phyloP scores from a whole-genome alignment of 2,329 filamentous ascomycete genomes.

The Trichophyton rubrum region DNA sequence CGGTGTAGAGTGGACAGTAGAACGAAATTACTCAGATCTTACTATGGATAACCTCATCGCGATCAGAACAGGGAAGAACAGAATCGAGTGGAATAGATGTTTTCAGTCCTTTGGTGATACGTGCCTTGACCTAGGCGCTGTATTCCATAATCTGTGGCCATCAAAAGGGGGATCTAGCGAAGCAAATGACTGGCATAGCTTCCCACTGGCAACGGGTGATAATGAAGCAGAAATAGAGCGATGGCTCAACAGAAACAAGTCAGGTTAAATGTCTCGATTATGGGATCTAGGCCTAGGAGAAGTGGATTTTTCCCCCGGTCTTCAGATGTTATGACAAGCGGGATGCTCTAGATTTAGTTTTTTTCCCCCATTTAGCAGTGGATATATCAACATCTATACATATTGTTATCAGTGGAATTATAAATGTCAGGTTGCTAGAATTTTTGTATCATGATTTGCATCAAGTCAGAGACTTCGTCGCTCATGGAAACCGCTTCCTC shows the following conservation, averaged over 20 bases:
- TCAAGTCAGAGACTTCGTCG: too few relatives aligned
- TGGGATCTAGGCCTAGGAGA: too few relatives aligned
- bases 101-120: not conserved
- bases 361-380: too few relatives aligned
- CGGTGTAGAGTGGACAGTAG: not conserved
- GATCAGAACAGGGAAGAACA: not conserved
- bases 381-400: too few relatives aligned
- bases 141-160: not conserved
- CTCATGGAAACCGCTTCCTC: too few relatives aligned
- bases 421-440: too few relatives aligned
- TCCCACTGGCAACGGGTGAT: not conserved
- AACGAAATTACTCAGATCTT: not conserved
- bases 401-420: too few relatives aligned
- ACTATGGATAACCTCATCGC: not conserved
- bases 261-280: too few relatives aligned
- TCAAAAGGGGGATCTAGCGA: not conserved
- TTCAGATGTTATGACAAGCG: too few relatives aligned
- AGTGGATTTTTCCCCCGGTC: too few relatives aligned
- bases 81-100: not conserved
- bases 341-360: too few relatives aligned
- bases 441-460: too few relatives aligned
- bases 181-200: not conserved
- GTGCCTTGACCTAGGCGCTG: not conserved
- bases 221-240: not conserved
- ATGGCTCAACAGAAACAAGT: not conserved